Conservation (phyloP, 2,329 filamentous ascomycete genomes). For the Paracamarosporium sp. region DNA sequence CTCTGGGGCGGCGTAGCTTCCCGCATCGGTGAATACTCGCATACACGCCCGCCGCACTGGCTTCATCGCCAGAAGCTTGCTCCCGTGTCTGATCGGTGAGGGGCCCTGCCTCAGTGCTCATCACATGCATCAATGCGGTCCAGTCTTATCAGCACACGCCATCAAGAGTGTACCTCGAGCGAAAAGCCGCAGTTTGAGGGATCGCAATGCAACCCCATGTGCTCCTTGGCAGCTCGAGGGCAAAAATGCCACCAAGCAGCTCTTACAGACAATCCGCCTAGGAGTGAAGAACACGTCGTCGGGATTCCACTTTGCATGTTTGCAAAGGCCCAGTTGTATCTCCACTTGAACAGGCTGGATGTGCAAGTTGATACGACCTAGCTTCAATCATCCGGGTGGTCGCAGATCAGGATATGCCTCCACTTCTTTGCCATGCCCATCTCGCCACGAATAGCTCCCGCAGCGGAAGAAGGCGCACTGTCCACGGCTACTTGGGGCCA, state of each 20-base stretch:
- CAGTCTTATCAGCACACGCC: not conserved
- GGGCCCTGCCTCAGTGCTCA: not conserved
- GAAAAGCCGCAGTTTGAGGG: not conserved
- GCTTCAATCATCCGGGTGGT: not conserved
- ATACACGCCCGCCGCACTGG: constrained; percentile 9
- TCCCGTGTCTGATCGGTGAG: constrained; percentile 14
- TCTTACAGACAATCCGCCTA: not conserved
- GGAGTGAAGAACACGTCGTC: not conserved
- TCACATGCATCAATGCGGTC: constrained; percentile 9
- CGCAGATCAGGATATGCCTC: not conserved
- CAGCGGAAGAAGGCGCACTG: constrained; percentile 9
- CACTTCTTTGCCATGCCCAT: not conserved
- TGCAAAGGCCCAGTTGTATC: not conserved
- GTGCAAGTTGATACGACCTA: not conserved
- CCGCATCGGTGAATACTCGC: constrained; percentile 22
- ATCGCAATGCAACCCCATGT: not conserved
- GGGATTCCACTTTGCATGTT: not conserved
- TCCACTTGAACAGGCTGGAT: not conserved
- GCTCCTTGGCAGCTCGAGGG: not conserved
- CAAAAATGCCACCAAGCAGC: not conserved
- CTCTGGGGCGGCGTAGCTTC: constrained; percentile 9
- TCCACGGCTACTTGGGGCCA: not conserved
- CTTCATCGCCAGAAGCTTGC: not conserved
- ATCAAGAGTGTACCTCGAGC: not conserved
- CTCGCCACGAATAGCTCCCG: not conserved